Base-by-base conservation (phyloP, 2,329 filamentous ascomycete species). In the Fusarium luffae region DNA sequence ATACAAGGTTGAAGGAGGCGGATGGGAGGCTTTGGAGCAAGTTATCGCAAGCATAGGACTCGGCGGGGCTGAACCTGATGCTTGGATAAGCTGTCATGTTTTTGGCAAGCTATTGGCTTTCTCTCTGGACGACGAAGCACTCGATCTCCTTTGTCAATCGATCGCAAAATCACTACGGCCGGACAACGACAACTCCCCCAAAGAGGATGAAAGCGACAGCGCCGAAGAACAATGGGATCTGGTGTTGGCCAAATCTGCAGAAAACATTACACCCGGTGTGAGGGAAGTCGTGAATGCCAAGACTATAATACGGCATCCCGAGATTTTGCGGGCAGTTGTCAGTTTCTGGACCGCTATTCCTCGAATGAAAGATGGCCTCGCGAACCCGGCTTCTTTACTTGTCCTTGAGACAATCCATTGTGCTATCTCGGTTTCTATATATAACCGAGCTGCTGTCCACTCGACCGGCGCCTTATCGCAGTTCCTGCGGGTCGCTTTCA, bases 61-160 rank as follows among this genome's bases (percentile, higher is more conserved):
- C 55, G 85, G 90, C 56, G 87, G 86, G 69, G 85, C 85, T 59
- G 89, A 92, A 68, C 85, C 89, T 46, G 92, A 97, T 74, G 80
- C 86, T 8, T 90, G 88, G 88, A 86, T 87, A 56, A 88, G 86
- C 73, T 88, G 86, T 72, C 91, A 94, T 78, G 85, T 97, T 6
- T 97, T 97, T 79, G 93, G 93, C 28, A 90, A 91, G 72, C 86
- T 98, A 11, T 85, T 97, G 51, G 88, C 92, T 7, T 95, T 97
- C 80, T 90, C 92, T 2, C 81, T 97, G 52, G 92, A 93, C 58
- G 92, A 97, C 77, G 89, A 93, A 75, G 87, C 89, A 46, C 84
- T 95, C 63, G 88, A 91, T 55, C 83, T 87, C 58, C 83, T 96
- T 50, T 96, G 93, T 77, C 83, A 86, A 65, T 82, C 83, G 14